Evolutionary conservation across 805 yeast genomes (phyloP).

Genomic region (Suhomyces emberorum): DNA sequence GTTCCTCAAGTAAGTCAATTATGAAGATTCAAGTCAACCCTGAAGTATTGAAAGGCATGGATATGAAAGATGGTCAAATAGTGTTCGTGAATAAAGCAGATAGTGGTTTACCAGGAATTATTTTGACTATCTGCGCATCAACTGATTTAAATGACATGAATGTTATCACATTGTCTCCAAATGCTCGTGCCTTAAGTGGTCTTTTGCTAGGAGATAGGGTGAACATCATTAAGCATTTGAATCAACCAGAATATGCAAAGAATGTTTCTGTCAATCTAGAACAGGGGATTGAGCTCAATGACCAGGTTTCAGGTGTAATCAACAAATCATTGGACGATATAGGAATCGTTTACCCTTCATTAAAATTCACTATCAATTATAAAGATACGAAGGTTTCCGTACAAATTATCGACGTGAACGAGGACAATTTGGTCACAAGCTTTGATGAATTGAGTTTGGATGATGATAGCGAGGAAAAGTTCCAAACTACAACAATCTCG

Average conservation of each 20-base stretch:
- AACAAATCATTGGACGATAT: conserved; percentile 47
- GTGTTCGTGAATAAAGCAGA: conserved; percentile 41
- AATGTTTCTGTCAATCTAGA: conserved; percentile 13
- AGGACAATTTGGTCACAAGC: conserved; percentile 31
- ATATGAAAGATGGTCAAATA: conserved; percentile 43
- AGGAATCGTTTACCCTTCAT: conserved; percentile 62
- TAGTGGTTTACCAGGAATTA: conserved; percentile 43
- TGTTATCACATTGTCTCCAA: conserved; percentile 24
- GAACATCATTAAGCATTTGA: conserved; percentile 41
- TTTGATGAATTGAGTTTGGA: conserved; percentile 33
- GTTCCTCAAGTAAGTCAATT: conserved; percentile 8
- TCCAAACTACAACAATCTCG: conserved; percentile 27
- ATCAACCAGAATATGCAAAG: conserved; percentile 46
- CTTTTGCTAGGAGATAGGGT: conserved; percentile 48
- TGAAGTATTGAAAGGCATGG: conserved; percentile 46
- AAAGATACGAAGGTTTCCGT: conserved; percentile 12
- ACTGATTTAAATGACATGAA: conserved; percentile 26
- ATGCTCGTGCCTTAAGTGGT: conserved; percentile 32
- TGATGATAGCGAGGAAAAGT: conserved; percentile 7
- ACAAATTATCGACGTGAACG: conserved; percentile 18
- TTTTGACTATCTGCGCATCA: conserved; percentile 41
- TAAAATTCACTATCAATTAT: conserved; percentile 29
- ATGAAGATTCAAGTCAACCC: conserved; percentile 41
- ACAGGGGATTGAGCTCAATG: not conserved
- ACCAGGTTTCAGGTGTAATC: conserved; percentile 25